Percentiles rank a stretch among this genome's conserved stretches.
Evolutionary conservation across 2,329 filamentous ascomycete species (phyloP).

Genomic region (Pseudopyrenochaeta lycopersici): DNA sequence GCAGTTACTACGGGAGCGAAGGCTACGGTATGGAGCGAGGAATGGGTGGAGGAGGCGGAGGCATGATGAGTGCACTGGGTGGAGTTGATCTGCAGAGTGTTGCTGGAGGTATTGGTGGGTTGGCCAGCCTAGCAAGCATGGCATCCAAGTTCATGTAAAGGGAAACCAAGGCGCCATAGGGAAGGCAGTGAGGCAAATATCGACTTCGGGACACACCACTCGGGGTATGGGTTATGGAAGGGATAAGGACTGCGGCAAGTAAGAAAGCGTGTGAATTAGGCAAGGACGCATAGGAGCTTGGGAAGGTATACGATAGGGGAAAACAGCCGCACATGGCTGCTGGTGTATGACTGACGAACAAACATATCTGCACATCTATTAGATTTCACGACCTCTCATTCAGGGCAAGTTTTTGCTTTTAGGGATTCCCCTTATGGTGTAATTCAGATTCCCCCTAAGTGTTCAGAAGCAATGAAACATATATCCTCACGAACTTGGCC

Average conservation of each 20-base stretch:
- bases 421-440: neutral
- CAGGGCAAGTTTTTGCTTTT: neutral
- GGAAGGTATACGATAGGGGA: neutral
- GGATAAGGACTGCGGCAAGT: too few species aligned
- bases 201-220: neutral
- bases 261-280: neutral
- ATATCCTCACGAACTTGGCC: neutral
- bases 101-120: slow-evolving; percentile 52
- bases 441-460: slow-evolving; percentile 1
- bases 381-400: neutral
- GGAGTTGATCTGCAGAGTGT: slow-evolving; percentile 42
- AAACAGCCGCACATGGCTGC: neutral
- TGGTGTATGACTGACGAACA: neutral
- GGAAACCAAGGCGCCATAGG: neutral
- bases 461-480: slow-evolving; percentile 3
- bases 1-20: slow-evolving; percentile 54
- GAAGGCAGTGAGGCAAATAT: neutral
- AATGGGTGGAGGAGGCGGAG: slow-evolving; percentile 44
- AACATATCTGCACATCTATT: neutral
- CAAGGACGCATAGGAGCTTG: neutral
- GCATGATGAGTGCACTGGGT: slow-evolving; percentile 35
- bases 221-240: too few species aligned
- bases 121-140: slow-evolving; percentile 60
- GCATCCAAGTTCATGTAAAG: slow-evolving; percentile 56
- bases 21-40: slow-evolving; percentile 51